Percentiles rank a stretch among this genome's conserved stretches.
These are phyloP conservation scores for Westerdykella sp. DNA, from an alignment of 2,329 filamentous ascomycete genomes.

Conservation along the genomic window DNA sequence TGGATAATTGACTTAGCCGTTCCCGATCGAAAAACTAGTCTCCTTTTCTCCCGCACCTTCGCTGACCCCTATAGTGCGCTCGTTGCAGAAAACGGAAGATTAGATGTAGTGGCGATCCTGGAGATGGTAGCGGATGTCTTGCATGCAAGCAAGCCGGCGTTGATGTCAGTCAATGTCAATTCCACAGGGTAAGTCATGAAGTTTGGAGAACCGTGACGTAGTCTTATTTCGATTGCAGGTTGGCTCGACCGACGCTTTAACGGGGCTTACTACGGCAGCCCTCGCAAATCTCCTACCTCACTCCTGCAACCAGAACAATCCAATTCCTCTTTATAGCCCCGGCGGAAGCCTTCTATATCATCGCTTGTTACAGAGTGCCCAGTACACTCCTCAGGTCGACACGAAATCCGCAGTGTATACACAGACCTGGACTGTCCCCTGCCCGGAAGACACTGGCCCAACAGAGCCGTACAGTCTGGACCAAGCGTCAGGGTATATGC, in stretches of 20 bases:
- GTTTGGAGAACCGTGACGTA: too few species aligned
- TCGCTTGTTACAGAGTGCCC: slow-evolving; percentile 8
- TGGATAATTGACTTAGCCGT: background rate
- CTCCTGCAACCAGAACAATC: slow-evolving; percentile 15
- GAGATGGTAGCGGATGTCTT: slow-evolving; percentile 68
- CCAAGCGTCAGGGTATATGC: slow-evolving; percentile 14
- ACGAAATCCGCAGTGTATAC: slow-evolving; percentile 15
- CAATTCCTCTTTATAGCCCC: slow-evolving; percentile 19
- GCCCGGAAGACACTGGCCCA: slow-evolving; percentile 24
- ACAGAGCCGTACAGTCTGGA: slow-evolving; percentile 23
- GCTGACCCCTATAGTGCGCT: slow-evolving; percentile 57
- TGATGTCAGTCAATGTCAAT: slow-evolving; percentile 60
- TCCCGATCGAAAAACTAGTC: too few species aligned
- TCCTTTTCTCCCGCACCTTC: background rate
- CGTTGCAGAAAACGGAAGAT: slow-evolving; percentile 93
- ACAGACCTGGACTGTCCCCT: slow-evolving; percentile 20
- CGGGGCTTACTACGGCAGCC: slow-evolving; percentile 10
- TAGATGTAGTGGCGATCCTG: slow-evolving; percentile 79
- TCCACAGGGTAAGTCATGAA: slow-evolving; percentile 59
- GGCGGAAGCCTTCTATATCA: slow-evolving; percentile 9
- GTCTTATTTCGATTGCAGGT: slow-evolving; percentile 16
- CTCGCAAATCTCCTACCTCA: slow-evolving; percentile 13
- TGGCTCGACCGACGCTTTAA: slow-evolving; percentile 21
- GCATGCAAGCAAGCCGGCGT: slow-evolving; percentile 74
- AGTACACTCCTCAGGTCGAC: slow-evolving; percentile 14